Conservation (phyloP, 2,329 filamentous ascomycete genomes). For the Magnaporthiopsis poae region DNA sequence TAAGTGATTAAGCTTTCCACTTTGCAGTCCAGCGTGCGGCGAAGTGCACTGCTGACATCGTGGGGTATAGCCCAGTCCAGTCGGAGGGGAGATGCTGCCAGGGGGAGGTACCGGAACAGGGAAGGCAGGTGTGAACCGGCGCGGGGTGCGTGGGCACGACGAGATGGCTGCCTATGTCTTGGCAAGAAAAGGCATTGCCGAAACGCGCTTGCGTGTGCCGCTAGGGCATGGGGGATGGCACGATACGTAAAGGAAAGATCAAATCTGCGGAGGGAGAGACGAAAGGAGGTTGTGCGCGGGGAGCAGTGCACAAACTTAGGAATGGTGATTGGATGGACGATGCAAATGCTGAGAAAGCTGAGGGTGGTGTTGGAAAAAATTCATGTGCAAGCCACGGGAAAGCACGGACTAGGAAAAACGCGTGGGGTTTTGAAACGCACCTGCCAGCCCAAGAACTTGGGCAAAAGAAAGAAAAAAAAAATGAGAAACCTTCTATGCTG, state of each 20-base stretch:
- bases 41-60: too few species aligned
- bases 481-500: not conserved
- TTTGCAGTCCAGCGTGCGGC: not conserved
- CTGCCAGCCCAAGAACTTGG: not conserved
- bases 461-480: not conserved
- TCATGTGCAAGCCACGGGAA: too few species aligned
- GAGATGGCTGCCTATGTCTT: not conserved
- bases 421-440: not conserved
- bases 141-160: not conserved
- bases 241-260: not conserved
- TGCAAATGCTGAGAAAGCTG: too few species aligned
- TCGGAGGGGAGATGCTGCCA: too few species aligned
- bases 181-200: not conserved
- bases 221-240: not conserved
- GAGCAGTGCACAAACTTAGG: too few species aligned
- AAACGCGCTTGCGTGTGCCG: not conserved
- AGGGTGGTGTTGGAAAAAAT: too few species aligned
- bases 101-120: not conserved
- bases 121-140: not conserved
- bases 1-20: not conserved
- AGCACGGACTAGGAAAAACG: not conserved
- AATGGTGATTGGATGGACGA: too few species aligned
- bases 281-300: too few species aligned
- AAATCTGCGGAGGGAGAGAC: not conserved
- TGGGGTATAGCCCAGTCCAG: too few species aligned